Evolutionary conservation across 176 grass and related monocot genomes (phyloP).

Genomic region (Lolium multiflorum): DNA sequence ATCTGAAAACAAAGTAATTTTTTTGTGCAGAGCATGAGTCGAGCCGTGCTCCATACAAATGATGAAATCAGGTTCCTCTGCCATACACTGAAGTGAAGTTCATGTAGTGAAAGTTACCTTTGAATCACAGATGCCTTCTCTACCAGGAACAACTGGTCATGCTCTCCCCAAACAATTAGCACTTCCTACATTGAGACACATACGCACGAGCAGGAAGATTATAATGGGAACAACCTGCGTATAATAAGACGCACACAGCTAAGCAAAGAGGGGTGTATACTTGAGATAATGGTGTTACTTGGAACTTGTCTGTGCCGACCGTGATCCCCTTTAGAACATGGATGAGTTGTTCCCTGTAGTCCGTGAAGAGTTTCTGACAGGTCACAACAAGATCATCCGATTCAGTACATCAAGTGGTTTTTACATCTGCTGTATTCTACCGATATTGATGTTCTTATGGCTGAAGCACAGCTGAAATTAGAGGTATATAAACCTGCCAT

Average conservation of each 20-base stretch:
- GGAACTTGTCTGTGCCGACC: constrained; percentile 69
- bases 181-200: constrained; percentile 55
- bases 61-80: neutral
- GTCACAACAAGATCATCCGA: neutral
- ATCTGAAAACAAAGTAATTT: constrained; percentile 42
- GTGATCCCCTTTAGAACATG: constrained; percentile 77
- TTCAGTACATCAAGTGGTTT: neutral
- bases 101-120: constrained; percentile 42
- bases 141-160: constrained; percentile 71
- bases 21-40: neutral
- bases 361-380: constrained; percentile 71
- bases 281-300: constrained; percentile 75
- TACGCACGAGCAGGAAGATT: neutral
- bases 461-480: neutral
- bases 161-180: constrained; percentile 77
- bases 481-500: neutral
- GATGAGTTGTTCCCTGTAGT: constrained; percentile 61
- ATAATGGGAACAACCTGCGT: neutral
- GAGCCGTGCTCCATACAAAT: neutral
- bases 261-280: constrained; percentile 19
- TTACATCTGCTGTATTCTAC: neutral
- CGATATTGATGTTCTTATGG: neutral
- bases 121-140: constrained; percentile 66
- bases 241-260: neutral
- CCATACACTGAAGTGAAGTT: neutral